Evolutionary conservation across 116 monocot species (phyloP), one percentile per base, ranked within the genome.

Genomic region (Cymodocea nodosa): DNA sequence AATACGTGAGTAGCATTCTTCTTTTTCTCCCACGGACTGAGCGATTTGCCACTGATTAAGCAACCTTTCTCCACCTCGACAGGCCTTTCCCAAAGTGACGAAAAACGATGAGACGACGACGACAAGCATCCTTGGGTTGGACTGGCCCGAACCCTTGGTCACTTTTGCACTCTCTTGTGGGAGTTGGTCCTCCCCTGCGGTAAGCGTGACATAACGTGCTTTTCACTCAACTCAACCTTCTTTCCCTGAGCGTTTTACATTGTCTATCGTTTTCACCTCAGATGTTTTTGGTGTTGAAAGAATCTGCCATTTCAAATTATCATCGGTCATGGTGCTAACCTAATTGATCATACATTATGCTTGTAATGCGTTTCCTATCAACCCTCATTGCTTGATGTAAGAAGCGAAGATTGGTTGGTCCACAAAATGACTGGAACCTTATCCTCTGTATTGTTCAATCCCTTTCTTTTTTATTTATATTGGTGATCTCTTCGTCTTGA

Each of bases 111-210:
- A 83, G 39, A 76, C 83, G 65, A 75, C 72, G 14, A 58, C 35
- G n/a, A 52, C 84, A 65, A 83, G 84, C 11, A 24, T 79, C 19
- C 76, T 89, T 24, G 92, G 89, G 8, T 64, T 98, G 74, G 98
- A 92, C 23, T 92, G 88, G 88, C 83, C 88, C 12, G 98, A 98
- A 68, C 98, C 98, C 17, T 71, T 84, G 58, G 92, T 92, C 19
- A 86, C 92, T 51, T 98, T 92, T 68, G 92, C 98, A n/a, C 89
- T 98, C 13, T 98, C 92, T 11, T 98, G 89, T 68, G 98, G 98
- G n/a, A 98, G 89, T 63, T 98, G 89, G 92, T 98, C 98, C 3
- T 98, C 98, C 22, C 98, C 89, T 51, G 86, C 89, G 34, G 98
- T 98, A 81, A 86, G 84, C 78, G 22, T 8, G 7, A 14, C 40